phyloP scores from a whole-genome alignment of 2,329 filamentous ascomycete species.

The Pseudogymnoascus sp. region DNA sequence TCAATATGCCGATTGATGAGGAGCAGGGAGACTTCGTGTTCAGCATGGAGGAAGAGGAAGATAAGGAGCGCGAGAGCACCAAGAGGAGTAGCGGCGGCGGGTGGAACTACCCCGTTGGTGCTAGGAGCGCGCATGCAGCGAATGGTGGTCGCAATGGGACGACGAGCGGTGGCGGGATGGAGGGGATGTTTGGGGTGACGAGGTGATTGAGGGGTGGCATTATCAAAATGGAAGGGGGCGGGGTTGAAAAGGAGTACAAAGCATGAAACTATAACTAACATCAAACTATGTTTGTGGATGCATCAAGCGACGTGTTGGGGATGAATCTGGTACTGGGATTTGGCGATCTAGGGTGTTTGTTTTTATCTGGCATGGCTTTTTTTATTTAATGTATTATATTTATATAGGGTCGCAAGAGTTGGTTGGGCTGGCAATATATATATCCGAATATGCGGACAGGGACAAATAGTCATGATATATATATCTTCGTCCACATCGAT shows the following conservation, averaged over 20 bases:
- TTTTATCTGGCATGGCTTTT: background rate
- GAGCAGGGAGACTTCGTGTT: conserved; percentile 58
- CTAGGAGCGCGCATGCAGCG: conserved; percentile 18
- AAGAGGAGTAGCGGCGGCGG: conserved; percentile 31
- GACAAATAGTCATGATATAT: conserved; percentile 4
- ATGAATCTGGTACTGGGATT: background rate
- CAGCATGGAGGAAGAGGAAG: conserved; percentile 56
- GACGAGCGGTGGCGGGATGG: conserved; percentile 8
- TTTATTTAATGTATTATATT: conserved; percentile 7
- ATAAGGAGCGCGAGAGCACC: conserved; percentile 42
- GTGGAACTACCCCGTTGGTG: conserved; percentile 22
- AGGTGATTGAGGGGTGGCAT: conserved; percentile 1
- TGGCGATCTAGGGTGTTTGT: conserved; percentile 3
- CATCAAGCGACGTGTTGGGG: conserved; percentile 7
- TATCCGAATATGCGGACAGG: conserved; percentile 3
- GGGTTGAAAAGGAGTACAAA: conserved; percentile 8
- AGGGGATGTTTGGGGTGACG: conserved; percentile 11
- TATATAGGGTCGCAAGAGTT: conserved; percentile 4
- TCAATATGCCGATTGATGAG: conserved; percentile 58
- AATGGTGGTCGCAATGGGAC: conserved; percentile 6
- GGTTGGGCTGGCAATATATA: background rate
- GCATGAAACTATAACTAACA: conserved; percentile 9
- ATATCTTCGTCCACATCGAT: background rate
- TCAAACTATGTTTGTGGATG: background rate
- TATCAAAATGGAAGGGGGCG: background rate